These are phyloP conservation scores for Yamadazyma oceani DNA, from an alignment of 1,139 yeast genomes.

Conservation along the genomic window DNA sequence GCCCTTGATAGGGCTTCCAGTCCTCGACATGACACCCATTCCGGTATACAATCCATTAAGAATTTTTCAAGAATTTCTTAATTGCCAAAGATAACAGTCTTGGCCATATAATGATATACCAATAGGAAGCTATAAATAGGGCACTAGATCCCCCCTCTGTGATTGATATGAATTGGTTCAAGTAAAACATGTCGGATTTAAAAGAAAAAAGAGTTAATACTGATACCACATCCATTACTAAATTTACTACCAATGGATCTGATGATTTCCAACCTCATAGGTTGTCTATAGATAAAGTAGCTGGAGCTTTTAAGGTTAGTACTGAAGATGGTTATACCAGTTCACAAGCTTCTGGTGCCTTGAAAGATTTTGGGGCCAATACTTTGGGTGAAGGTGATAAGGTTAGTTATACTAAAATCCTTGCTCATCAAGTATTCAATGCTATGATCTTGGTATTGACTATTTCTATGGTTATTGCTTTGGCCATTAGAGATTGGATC, in stretches of 20 bases:
- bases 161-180: too few relatives aligned
- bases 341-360: conserved; percentile 28
- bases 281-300: conserved; percentile 33
- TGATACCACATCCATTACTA: conserved; percentile 15
- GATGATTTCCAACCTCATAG: conserved; percentile 26
- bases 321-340: conserved; percentile 48
- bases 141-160: too few relatives aligned
- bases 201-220: conserved; percentile 16
- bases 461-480: conserved; percentile 72
- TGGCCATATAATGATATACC: conserved; percentile 1
- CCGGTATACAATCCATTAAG: neutral
- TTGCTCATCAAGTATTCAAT: conserved; percentile 71
- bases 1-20: too few relatives aligned
- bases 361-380: conserved; percentile 53
- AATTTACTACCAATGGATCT: conserved; percentile 9
- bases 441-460: conserved; percentile 79
- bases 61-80: neutral
- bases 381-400: conserved; percentile 60
- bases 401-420: conserved; percentile 56
- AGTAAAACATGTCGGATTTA: conserved; percentile 13
- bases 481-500: conserved; percentile 77
- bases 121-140: neutral
- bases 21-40: too few relatives aligned
- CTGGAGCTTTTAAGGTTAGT: conserved; percentile 38
- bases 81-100: too few relatives aligned